Evolutionary conservation across 2,329 filamentous ascomycete species (phyloP).

Genomic region (Ustulina deusta): DNA sequence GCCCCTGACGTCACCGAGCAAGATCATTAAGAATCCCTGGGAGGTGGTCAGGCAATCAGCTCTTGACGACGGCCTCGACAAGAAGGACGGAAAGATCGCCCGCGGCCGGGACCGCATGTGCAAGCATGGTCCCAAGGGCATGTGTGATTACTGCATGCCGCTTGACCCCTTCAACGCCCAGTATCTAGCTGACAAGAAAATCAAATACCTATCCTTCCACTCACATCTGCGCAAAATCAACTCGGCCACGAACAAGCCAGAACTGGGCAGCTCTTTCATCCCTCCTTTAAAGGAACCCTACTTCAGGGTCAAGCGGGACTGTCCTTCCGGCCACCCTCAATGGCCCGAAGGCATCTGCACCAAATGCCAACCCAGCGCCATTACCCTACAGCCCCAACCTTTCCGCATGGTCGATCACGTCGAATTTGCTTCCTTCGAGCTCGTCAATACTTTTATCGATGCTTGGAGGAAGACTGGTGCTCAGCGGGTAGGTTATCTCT

Average conservation of each 20-base stretch:
- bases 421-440: slow-evolving; percentile 86
- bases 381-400: slow-evolving; percentile 90
- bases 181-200: slow-evolving; percentile 94
- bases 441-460: slow-evolving; percentile 91
- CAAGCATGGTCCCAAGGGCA: slow-evolving; percentile 93
- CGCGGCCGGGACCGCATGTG: slow-evolving; percentile 70
- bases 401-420: slow-evolving; percentile 99
- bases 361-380: slow-evolving; percentile 97
- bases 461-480: slow-evolving; percentile 89
- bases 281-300: slow-evolving; percentile 93
- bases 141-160: slow-evolving; percentile 99
- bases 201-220: slow-evolving; percentile 98
- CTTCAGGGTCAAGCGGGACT: slow-evolving; percentile 88
- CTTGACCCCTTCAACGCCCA: slow-evolving; percentile 91
- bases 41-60: slow-evolving; percentile 89
- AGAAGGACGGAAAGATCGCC: slow-evolving; percentile 76
- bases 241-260: slow-evolving; percentile 94
- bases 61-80: slow-evolving; percentile 88
- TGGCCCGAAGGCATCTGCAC: slow-evolving; percentile 98
- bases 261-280: slow-evolving; percentile 94
- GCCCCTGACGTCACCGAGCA: slow-evolving; percentile 65
- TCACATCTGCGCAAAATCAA: slow-evolving; percentile 95
- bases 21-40: slow-evolving; percentile 88
- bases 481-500: slow-evolving; percentile 90
- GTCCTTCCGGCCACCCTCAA: slow-evolving; percentile 89